Percentiles rank a stretch among this genome's conserved stretches.
Evolutionary conservation across 75 land plant species (phyloP).

Genomic region (Cupressus sempervirens): DNA sequence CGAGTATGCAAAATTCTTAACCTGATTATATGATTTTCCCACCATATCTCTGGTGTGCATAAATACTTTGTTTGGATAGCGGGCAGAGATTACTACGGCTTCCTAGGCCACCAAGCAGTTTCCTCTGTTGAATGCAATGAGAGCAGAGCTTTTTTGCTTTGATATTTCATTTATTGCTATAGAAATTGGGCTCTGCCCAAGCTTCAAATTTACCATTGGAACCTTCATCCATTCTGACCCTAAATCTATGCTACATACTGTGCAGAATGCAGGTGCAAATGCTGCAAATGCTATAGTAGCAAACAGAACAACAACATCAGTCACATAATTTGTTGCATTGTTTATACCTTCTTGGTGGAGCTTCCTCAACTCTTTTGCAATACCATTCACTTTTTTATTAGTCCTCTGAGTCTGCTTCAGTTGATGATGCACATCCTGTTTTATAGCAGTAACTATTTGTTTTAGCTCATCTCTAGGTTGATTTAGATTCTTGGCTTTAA

Average conservation of each 20-base stretch:
- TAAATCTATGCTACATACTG: too few species aligned
- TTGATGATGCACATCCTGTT: constrained; percentile 62
- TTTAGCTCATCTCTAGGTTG: constrained; percentile 75
- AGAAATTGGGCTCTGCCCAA: too few species aligned
- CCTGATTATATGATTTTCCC: constrained; percentile 47
- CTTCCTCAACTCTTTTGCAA: constrained; percentile 64
- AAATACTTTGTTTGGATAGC: too few species aligned
- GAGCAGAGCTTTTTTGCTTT: too few species aligned
- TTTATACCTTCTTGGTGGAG: constrained; percentile 77
- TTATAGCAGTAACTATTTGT: constrained; percentile 61
- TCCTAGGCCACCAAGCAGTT: too few species aligned
- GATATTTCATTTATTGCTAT: too few species aligned
- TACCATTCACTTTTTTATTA: constrained; percentile 62
- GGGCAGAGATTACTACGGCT: too few species aligned
- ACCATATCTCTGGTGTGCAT: constrained; percentile 57
- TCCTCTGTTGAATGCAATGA: too few species aligned
- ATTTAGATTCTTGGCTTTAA: constrained; percentile 59
- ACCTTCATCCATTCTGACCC: too few species aligned
- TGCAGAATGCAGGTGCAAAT: too few species aligned
- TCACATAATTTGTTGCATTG: constrained; percentile 78
- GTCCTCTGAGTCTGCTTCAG: constrained; percentile 68
- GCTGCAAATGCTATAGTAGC: constrained; percentile 82
- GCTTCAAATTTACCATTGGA: too few species aligned
- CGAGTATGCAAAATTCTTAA: constrained; percentile 20
- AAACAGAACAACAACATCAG: constrained; percentile 70